Conservation (phyloP, 495 filamentous ascomycete species). For the Aspergillus egyptiacus region DNA sequence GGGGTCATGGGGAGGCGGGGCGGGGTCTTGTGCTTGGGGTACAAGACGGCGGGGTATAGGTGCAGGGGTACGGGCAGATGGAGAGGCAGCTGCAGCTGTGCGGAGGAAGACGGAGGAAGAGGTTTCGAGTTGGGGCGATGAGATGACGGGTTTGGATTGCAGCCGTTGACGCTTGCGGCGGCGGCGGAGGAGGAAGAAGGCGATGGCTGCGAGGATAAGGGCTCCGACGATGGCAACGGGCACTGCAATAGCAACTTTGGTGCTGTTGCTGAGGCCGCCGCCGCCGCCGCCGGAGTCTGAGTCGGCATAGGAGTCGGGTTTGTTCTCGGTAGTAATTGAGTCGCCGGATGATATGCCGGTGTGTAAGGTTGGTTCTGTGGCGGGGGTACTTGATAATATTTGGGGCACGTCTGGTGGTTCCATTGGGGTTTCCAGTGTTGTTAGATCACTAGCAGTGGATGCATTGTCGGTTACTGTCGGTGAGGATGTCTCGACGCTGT, state of each 20-base stretch:
- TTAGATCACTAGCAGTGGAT: no score
- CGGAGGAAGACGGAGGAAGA: neutral
- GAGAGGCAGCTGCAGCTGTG: neutral
- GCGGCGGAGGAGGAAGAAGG: constrained; percentile 24
- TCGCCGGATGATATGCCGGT: neutral
- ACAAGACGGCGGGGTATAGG: constrained; percentile 1
- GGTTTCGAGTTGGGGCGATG: constrained; percentile 11
- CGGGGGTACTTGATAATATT: no score
- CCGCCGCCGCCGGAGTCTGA: neutral
- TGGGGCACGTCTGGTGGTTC: no score
- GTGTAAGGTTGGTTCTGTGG: neutral
- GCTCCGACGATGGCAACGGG: constrained; percentile 32
- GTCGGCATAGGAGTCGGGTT: no score
- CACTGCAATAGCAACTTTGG: constrained; percentile 35
- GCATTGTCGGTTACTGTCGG: no score
- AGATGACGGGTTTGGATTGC: constrained; percentile 6
- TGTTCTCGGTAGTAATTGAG: neutral
- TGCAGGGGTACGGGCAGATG: neutral
- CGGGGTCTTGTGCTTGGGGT: neutral
- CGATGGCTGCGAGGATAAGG: constrained; percentile 19
- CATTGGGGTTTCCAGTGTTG: no score
- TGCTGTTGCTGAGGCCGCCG: constrained; percentile 17
- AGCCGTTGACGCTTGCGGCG: constrained; percentile 15
- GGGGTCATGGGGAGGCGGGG: neutral
- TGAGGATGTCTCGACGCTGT: no score